phyloP scores from a whole-genome alignment of 306 rosid species.

The Inga laurina region DNA sequence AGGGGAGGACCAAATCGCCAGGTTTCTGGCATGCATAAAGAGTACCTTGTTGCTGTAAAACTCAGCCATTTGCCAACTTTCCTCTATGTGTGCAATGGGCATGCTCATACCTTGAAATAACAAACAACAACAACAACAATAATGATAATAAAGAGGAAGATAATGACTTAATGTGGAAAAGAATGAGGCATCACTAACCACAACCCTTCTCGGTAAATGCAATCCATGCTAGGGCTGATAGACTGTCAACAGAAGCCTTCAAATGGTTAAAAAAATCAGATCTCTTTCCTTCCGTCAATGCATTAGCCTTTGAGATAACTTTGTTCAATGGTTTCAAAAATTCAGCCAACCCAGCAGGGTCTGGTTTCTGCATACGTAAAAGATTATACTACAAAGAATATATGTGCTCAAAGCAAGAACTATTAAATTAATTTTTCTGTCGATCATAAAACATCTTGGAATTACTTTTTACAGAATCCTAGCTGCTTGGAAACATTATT shows the following conservation, averaged over 20 bases:
- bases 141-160: neutral
- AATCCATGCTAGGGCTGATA: conserved; percentile 94
- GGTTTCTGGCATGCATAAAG: conserved; percentile 24
- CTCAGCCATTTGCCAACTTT: conserved; percentile 99
- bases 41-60: conserved; percentile 96
- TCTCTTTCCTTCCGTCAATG: conserved; percentile 82
- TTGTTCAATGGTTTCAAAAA: conserved; percentile 85
- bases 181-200: conserved; percentile 51
- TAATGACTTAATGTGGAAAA: conserved; percentile 23
- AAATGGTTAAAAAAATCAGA: conserved; percentile 84
- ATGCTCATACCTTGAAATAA: conserved; percentile 85
- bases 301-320: conserved; percentile 60
- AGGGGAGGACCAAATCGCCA: conserved; percentile 28
- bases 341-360: conserved; percentile 65
- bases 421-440: conserved; percentile 6
- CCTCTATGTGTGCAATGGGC: conserved; percentile 98
- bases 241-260: conserved; percentile 90
- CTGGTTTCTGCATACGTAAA: conserved; percentile 74
- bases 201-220: conserved; percentile 88
- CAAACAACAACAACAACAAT: neutral
- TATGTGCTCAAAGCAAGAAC: neutral
- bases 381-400: neutral
- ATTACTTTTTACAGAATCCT: conserved; percentile 16
- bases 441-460: conserved; percentile 1
- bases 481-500: conserved; percentile 17